Percentiles rank a stretch among this genome's conserved stretches.
Conservation (phyloP, 306 rosid genomes). For the Lupinus albus region DNA sequence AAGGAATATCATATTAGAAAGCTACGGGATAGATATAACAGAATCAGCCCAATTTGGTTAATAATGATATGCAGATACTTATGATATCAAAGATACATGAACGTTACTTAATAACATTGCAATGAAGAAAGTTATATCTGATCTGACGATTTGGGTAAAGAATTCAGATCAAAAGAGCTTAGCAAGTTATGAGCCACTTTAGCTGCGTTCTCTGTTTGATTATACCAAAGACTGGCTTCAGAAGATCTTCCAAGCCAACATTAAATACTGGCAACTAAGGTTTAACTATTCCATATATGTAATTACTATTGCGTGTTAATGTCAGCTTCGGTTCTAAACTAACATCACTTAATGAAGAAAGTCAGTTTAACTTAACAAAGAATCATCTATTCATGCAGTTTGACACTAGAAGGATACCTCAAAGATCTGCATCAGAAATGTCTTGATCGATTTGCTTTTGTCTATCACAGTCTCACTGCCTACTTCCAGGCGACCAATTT, state of each 20-base stretch:
- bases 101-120: background rate
- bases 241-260: no score
- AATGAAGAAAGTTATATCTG: slow-evolving; percentile 23
- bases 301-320: background rate
- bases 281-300: slow-evolving; percentile 17
- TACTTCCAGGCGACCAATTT: slow-evolving; percentile 89
- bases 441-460: slow-evolving; percentile 93
- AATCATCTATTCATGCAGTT: slow-evolving; percentile 4
- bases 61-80: slow-evolving; percentile 24
- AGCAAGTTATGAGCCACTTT: slow-evolving; percentile 22
- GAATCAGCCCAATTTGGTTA: slow-evolving; percentile 4
- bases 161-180: slow-evolving; percentile 5
- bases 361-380: background rate
- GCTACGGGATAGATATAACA: slow-evolving; percentile 2
- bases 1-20: slow-evolving; percentile 7
- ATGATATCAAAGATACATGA: background rate
- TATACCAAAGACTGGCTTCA: background rate
- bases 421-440: slow-evolving; percentile 87
- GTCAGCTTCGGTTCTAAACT: slow-evolving; percentile 20
- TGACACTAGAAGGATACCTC: slow-evolving; percentile 55
- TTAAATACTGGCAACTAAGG: slow-evolving; percentile 30
- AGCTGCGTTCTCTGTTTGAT: slow-evolving; percentile 7
- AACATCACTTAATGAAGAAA: slow-evolving; percentile 25
- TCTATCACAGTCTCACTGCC: slow-evolving; percentile 94
- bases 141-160: background rate